Evolutionary conservation across 108 stramenopile species (phyloP), one percentile per base, ranked within the genome.

Genomic region (Seminavis robusta): DNA sequence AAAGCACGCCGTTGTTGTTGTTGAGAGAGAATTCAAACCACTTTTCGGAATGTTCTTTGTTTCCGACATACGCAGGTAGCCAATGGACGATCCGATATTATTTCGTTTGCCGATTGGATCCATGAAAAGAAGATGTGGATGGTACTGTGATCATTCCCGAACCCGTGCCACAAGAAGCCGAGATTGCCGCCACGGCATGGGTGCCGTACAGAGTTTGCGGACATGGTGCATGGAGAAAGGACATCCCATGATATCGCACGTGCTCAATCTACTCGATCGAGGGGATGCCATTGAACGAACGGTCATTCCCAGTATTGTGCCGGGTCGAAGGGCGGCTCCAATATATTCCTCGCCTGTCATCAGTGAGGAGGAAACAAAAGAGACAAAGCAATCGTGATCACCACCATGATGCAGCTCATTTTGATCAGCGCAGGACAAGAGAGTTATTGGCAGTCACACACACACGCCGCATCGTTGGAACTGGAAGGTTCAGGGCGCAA

Each of bases 11-110:
- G n/a, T n/a, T n/a, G n/a, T n/a, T n/a, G n/a, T n/a, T n/a, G n/a
- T n/a, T n/a, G n/a, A n/a, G n/a, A n/a, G 7, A 92, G 95, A 8
- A 81, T 95, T 32, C 41, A 39, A 13, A 69, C 78, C 24, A 59
- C 51, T 0, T 94, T 85, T 54, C 52, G 57, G 4, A 77, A 71
- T 42, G 62, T 95, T 0, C 51, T 95, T 6, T 73, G 82, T 29
- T 83, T 95, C 37, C 81, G 95, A 36, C 95, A 95, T 42, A 72
- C 82, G 4, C 90, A 92, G 44, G 82, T 79, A 26, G 79, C 84
- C 11, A 74, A 87, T 60, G 85, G 85, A 3, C 38, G 85, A 27
- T 77, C 75, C 21, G 89, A 91, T 56, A 36, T 91, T 91, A 79
- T 47, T 91, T 91, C 67, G 71, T 89, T 45, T 83, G 81, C 56